Evolutionary conservation across 768 basidiomycete genomes (phyloP), one percentile per base, ranked within the genome.

Genomic region (Russula virescens): DNA sequence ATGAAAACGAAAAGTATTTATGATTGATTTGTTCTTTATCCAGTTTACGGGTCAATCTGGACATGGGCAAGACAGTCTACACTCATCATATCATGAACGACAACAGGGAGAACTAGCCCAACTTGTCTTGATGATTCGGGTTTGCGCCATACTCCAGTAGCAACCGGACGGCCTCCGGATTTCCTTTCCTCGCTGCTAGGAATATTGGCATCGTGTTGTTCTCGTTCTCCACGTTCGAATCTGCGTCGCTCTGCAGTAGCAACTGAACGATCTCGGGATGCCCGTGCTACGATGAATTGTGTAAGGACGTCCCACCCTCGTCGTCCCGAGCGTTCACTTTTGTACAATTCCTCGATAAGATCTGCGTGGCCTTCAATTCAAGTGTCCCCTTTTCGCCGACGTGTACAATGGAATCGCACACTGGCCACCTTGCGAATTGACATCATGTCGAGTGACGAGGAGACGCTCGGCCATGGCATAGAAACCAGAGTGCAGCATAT

Each of bases 51-150:
- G 96, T 99, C 57, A 99, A 99, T 69, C 81, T 99, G 57, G 97
- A 99, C 73, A 98, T 99, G 95, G 97, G 97, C 60, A 99, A 99
- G 76, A 98, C 95, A 1, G 90, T 98, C 47, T 99, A 99, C 69
- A 94, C 93, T 0, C 87, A 90, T 47, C 91, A 94, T 67, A 98
- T 98, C 60, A 94, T 95, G 88, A 87, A 84, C 55, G 97, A 98
- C 75, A 71, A 68, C 49, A n/a, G n/a, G n/a, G n/a, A n/a, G n/a
- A n/a, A n/a, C 48, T 26, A 49, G 6, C 48, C 48, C 26, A 26
- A 28, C 14, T 16, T 5, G 48, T 49, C 48, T 28, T 49, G 48
- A 5, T 28, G 26, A 19, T 49, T 3, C 5, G 26, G 14, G 16
- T 49, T 7, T 49, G 48, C 48, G 8, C 26, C 26, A 10, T 28